Conservation (phyloP, 2,329 filamentous ascomycete genomes). For the Hypoxylon sp. region DNA sequence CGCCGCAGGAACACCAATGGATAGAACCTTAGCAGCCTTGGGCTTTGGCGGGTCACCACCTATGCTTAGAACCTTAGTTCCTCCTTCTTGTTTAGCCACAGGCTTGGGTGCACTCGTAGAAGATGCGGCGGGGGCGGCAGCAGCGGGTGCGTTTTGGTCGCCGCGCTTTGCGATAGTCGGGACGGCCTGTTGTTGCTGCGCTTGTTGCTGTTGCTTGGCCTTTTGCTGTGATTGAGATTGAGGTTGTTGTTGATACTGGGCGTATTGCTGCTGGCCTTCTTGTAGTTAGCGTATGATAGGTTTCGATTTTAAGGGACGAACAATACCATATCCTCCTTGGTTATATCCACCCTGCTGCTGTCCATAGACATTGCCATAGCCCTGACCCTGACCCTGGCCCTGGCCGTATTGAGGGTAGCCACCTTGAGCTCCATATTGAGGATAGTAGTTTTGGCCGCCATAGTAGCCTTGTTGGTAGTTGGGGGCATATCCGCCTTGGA, state of each 20-base stretch:
- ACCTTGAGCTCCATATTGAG: conserved; percentile 59
- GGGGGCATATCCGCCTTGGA: conserved; percentile 64
- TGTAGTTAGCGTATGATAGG: conserved; percentile 8
- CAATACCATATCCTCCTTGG: conserved; percentile 53
- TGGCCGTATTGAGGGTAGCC: conserved; percentile 61
- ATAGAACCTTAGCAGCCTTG: conserved; percentile 75
- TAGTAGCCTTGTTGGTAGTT: conserved; percentile 66
- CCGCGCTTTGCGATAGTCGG: conserved; percentile 71
- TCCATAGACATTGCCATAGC: conserved; percentile 61
- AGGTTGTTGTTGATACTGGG: conserved; percentile 55
- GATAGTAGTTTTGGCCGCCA: conserved; percentile 59
- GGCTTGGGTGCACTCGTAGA: conserved; percentile 57
- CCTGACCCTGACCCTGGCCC: conserved; percentile 2
- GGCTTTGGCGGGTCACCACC: conserved; percentile 62
- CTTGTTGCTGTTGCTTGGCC: conserved; percentile 59
- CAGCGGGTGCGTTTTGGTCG: conserved; percentile 53
- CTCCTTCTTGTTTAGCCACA: conserved; percentile 62
- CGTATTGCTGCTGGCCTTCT: conserved; percentile 55
- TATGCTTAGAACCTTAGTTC: conserved; percentile 71
- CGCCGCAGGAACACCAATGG: conserved; percentile 69
- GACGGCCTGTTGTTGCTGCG: conserved; percentile 51
- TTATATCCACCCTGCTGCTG: conserved; percentile 54
- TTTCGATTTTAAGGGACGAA: conserved; percentile 4
- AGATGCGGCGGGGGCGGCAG: conserved; percentile 52
- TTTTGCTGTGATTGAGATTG: conserved; percentile 57